Conservation (phyloP, 2,329 filamentous ascomycete species). For the Mariannaea sp. region DNA sequence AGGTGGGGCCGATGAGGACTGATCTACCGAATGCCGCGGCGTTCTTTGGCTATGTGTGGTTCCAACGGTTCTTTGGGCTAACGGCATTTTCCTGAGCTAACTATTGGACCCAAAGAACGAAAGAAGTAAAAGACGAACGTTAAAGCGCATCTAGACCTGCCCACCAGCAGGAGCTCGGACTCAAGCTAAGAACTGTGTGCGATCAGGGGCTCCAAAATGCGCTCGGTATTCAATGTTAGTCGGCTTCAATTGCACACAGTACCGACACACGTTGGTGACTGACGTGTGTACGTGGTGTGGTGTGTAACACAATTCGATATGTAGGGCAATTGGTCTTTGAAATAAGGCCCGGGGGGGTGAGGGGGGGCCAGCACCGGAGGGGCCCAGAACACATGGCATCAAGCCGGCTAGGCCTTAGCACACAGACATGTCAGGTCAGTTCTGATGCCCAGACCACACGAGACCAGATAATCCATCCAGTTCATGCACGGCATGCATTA, state of each 20-base stretch:
- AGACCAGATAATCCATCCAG: constrained; percentile 16
- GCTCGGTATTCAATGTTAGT: neutral
- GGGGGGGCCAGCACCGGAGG: constrained; percentile 14
- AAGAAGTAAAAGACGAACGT: constrained; percentile 21
- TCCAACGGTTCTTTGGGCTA: constrained; percentile 28
- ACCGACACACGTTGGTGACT: too few species aligned
- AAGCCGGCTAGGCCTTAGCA: constrained; percentile 11
- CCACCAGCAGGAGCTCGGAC: constrained; percentile 23
- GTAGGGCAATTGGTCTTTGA: constrained; percentile 17
- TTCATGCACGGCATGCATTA: constrained; percentile 20
- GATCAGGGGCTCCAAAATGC: constrained; percentile 11
- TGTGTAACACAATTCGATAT: constrained; percentile 20
- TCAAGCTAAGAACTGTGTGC: constrained; percentile 26
- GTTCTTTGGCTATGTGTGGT: constrained; percentile 22
- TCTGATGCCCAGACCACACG: constrained; percentile 15
- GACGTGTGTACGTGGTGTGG: too few species aligned
- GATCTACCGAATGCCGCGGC: constrained; percentile 29
- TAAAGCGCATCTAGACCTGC: constrained; percentile 20
- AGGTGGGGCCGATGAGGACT: constrained; percentile 23
- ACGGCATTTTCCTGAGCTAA: constrained; percentile 14
- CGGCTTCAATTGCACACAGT: neutral
- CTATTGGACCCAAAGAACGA: constrained; percentile 22
- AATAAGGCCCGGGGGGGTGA: too few species aligned
- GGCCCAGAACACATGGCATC: constrained; percentile 15
- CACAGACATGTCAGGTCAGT: constrained; percentile 23